Conservation (phyloP, 1,284 basidiomycete genomes). For the Athelia sp. region DNA sequence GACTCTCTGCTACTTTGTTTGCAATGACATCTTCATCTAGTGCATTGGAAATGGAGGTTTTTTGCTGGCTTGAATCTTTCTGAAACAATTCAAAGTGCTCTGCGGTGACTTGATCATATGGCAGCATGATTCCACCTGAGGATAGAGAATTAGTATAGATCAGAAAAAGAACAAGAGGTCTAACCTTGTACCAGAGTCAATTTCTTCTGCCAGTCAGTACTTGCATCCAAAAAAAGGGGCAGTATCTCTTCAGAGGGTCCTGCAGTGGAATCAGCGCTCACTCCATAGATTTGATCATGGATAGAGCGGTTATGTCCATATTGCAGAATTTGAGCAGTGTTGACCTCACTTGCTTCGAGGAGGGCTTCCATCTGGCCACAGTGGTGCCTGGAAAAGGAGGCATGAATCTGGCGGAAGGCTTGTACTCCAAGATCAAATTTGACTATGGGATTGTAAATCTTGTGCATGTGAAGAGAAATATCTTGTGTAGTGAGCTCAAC, state of each 20-base stretch:
- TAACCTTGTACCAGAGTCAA: constrained; percentile 17
- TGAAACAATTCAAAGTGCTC: too few species aligned
- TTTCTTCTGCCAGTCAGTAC: constrained; percentile 19
- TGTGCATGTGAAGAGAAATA: constrained; percentile 2
- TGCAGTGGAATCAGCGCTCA: constrained; percentile 14
- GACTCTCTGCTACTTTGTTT: too few species aligned
- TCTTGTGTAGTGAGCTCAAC: too few species aligned
- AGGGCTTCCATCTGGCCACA: constrained; percentile 1
- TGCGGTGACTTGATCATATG: too few species aligned
- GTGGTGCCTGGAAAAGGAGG: constrained; percentile 18
- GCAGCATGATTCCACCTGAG: too few species aligned
- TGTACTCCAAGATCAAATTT: constrained; percentile 11
- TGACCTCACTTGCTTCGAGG: constrained; percentile 1
- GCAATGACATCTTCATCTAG: too few species aligned
- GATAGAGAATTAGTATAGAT: too few species aligned
- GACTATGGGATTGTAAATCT: constrained; percentile 5
- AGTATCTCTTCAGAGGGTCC: constrained; percentile 23
- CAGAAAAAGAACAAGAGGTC: constrained; percentile 5
- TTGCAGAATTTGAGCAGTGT: constrained; percentile 17
- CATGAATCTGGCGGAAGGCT: constrained; percentile 21
- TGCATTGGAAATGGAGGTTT: too few species aligned
- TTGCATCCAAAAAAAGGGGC: constrained; percentile 19
- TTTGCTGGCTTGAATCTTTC: too few species aligned
- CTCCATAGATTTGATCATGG: constrained; percentile 22
- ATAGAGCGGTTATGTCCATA: constrained; percentile 17